Evolutionary conservation across 139 green algal genomes (phyloP), one percentile per base, ranked within the genome.

Genomic region (Microglena sp.): DNA sequence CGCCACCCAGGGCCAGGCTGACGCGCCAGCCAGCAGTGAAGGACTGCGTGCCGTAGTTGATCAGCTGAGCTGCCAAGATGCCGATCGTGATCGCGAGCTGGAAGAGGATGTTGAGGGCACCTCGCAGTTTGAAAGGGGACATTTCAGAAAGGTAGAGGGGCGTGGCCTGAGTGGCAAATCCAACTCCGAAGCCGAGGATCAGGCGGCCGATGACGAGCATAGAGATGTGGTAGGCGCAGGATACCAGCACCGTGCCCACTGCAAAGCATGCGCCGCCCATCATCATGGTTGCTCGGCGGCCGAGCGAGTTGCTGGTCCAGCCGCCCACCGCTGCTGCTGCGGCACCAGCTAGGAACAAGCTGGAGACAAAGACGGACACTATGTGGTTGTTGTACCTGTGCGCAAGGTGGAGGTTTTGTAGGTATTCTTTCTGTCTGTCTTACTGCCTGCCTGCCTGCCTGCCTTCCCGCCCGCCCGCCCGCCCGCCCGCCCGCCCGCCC

Each of bases 171-270:
- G 60, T 88, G 34, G 83, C 81, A 62, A 90, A 79, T 15, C 85
- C 87, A 18, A 94, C 79, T 3, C 83, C 87, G 15, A 94, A 55
- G 18, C 87, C 87, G 22, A 95, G 69, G 26, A 86, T 66, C 15
- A 91, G 55, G 26, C 87, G 76, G 2, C 87, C 87, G 2, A 85
- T 59, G 40, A 90, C 69, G 11, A 94, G 78, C 85, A 89, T 87
- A n/a, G 59, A 33, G 26, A 89, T 53, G 33, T 85, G 27, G 5
- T 74, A 32, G 11, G 84, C 81, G 8, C 36, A 68, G 1, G 76
- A 67, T n/a, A 82, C 70, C 6, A 90, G 71, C 6, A 40, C 73
- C 2, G 76, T 74, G 3, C 83, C 83, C 4, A 80, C 45, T 18
- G 84, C 60, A 72, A 87, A 90, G 59, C 74, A 73, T 21, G 71